Evolutionary conservation across 2,329 filamentous ascomycete species (phyloP), one percentile per base, ranked within the genome.

Genomic region (Fusarium concolor): DNA sequence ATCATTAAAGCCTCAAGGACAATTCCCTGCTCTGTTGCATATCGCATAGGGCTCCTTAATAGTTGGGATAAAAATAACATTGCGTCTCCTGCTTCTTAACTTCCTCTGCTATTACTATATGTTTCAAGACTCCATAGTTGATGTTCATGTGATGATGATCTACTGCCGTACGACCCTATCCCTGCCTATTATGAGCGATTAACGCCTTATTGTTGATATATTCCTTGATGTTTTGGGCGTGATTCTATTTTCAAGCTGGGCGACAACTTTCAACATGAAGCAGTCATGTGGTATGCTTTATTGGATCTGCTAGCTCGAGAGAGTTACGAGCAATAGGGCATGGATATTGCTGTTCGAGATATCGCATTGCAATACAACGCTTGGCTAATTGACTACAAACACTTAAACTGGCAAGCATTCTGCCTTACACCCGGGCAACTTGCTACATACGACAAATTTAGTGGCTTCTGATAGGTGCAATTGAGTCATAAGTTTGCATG

Each of bases 71-170:
- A n/a, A 35, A 42, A 39, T 22, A 47, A 12, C n/a, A 33, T 22
- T 17, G 29, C n/a, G 14, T 29, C 44, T 7, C 17, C 26, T 6
- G 17, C 29, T 11, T 33, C 42, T 45, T 31, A 56, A 26, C 22
- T 37, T 24, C 28, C 28, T 17, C 43, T 33, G 31, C 29, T 42
- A 20, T 24, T 43, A 24, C 38, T 31, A 50, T 63, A 14, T 44
- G 44, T 43, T 54, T 17, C 43, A 45, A 42, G 24, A 18, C 39
- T 41, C 37, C 39, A 52, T 29, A 29, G 15, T 35, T 26, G 52
- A n/a, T 43, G 50, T 50, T 58, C 22, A 26, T 41, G 22, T 33
- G 45, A 52, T 29, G 38, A 42, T 39, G 53, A 45, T 22, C 24
- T 12, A 14, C 22, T 56, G 22, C 18, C 45, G 29, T 44, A 56